Base-by-base conservation (phyloP, 1,139 yeast species). In the Geotrichum armillariae region DNA sequence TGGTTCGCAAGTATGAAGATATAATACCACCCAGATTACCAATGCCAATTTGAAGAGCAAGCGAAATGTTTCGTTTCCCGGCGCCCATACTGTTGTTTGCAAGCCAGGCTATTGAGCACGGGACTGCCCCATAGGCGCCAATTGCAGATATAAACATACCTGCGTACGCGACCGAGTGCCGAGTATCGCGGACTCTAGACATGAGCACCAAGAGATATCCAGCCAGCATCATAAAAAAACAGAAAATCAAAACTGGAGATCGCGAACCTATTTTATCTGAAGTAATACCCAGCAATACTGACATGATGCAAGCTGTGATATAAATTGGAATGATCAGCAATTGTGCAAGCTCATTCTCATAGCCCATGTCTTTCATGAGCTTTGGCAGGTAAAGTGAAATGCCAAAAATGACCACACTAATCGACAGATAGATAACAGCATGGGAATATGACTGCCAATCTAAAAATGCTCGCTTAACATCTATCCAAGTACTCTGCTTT, bases 11-110 rank as follows among this genome's bases (percentile, higher is more conserved):
- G 23, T 50, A 50, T 2, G 51, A 47, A 11, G 70, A 66, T 47
- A 71, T 60, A 12, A 73, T 67, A 18, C 75, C 76, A 14, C 73
- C 71, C 35, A 73, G 61, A 45, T 69, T 67, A 7, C 76, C 77
- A 27, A 71, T 48, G 2, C 75, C 74, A 38, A 73, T 69, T 46
- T 71, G 75, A 34, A 70, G 58, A 3, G 74, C 76, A 64, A 69
- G 66, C 1, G 71, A 73, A 41, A 72, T 65, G 2, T 73, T 72
- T 43, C 76, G 64, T 53, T 70, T 73, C 53, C 62, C 64, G 2
- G 63, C 62, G 11, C 70, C 70, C 4, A 71, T 62, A 40, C 71
- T 59, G 49, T 74, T 73, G 49, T 66, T 70, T 1, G 73, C 62
- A 34, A 64, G 58, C 76, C 77, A 73, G 3, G 72, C 63, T 36